phyloP scores from a whole-genome alignment of 441 rosid species.

The Dalechampia spathulata region DNA sequence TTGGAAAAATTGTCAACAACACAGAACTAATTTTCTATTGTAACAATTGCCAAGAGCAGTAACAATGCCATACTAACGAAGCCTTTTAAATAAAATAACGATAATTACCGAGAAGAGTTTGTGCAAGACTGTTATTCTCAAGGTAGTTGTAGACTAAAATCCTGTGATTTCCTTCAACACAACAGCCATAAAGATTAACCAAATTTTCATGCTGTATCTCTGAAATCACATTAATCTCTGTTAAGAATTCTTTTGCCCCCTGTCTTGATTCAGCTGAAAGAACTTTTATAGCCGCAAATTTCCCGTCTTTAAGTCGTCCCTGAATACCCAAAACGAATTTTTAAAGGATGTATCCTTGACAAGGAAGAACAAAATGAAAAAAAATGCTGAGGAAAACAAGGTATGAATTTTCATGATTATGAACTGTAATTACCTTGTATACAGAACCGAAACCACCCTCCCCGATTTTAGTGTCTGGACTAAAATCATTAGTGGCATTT shows the following conservation, averaged over 20 bases:
- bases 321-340: constrained; percentile 42
- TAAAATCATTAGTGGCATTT: constrained; percentile 66
- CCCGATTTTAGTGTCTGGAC: constrained; percentile 58
- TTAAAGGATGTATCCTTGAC: too few relatives aligned
- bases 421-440: constrained; percentile 55
- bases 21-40: too few relatives aligned
- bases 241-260: constrained; percentile 68
- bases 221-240: constrained; percentile 83
- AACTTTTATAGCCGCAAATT: constrained; percentile 73
- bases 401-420: too few relatives aligned
- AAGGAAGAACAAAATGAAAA: too few relatives aligned
- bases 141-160: constrained; percentile 88
- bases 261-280: constrained; percentile 90
- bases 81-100: constrained; percentile 4
- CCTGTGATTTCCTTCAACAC: constrained; percentile 66
- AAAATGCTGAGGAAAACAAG: too few relatives aligned
- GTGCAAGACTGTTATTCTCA: constrained; percentile 91
- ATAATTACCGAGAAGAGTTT: constrained; percentile 74
- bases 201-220: constrained; percentile 76
- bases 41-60: too few relatives aligned
- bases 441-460: constrained; percentile 97
- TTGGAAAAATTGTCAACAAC: too few relatives aligned
- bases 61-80: too few relatives aligned
- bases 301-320: constrained; percentile 87
- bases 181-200: constrained; percentile 89